Conservation (phyloP, 305 asterid genomes). For the Stenogyne calaminthoides region DNA sequence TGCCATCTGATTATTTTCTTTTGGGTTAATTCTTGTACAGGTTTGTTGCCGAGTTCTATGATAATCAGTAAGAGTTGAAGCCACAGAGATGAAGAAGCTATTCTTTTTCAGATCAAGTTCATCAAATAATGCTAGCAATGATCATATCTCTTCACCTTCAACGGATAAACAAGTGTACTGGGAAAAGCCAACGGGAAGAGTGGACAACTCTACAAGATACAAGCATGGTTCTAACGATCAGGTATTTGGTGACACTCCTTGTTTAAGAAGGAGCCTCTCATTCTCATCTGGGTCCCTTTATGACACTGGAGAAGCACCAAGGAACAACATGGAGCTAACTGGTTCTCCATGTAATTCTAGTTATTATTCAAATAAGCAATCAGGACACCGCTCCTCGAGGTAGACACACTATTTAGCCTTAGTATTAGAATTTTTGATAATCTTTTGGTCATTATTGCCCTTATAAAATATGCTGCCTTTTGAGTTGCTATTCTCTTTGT, state of each 20-base stretch:
- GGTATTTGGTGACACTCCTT: constrained; percentile 46
- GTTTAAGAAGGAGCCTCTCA: constrained; percentile 83
- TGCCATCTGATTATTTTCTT: constrained; percentile 11
- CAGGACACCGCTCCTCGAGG: constrained; percentile 63
- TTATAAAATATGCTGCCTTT: constrained; percentile 2
- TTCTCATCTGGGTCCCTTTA: constrained; percentile 73
- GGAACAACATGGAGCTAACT: constrained; percentile 43
- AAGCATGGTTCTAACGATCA: constrained; percentile 54
- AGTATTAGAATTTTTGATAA: background rate
- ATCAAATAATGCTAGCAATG: constrained; percentile 39
- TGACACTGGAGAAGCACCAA: constrained; percentile 47
- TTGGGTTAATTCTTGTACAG: constrained; percentile 26
- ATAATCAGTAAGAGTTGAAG: constrained; percentile 40
- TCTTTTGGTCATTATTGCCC: constrained; percentile 16
- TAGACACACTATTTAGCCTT: constrained; percentile 33
- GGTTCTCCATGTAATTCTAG: constrained; percentile 65
- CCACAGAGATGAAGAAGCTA: constrained; percentile 76
- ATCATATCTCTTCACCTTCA: constrained; percentile 60
- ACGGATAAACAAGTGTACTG: constrained; percentile 60
- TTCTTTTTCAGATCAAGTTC: constrained; percentile 78
- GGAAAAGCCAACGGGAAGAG: constrained; percentile 57
- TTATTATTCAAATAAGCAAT: constrained; percentile 53
- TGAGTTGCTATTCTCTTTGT: constrained; percentile 22
- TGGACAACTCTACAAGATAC: constrained; percentile 43
- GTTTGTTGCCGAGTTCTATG: constrained; percentile 35